Base-by-base conservation (phyloP, 805 yeast genomes). In the Grigorovia jiainica region DNA sequence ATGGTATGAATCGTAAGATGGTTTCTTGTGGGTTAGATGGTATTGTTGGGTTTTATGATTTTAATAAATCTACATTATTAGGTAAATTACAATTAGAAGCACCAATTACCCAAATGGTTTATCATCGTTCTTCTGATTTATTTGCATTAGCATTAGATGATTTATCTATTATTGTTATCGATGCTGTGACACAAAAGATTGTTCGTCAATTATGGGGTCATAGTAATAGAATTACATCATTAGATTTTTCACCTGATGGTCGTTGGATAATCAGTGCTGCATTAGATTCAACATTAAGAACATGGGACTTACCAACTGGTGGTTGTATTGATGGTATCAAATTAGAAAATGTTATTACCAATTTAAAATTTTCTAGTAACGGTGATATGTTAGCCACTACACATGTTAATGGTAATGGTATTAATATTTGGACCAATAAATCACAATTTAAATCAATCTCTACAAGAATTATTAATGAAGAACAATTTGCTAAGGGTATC, bases 261-360 rank as follows among this genome's bases (percentile, higher is more conserved):
- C 78, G 97, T 60, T 92, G 97, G 97, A 66, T 92, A 29, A 79
- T 92, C 7, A 78, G 92, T 19, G 79, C 85, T 1, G 73, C 87
- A 1, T 68, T 87, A 46, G 99, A 92, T 58, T 72, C 85, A 2
- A 87, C 97, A 0, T 70, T 92, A 38, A 76, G 98, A 55, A 87
- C 96, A 0, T 92, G 97, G 97, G 97, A 92, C 61, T 73, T 92
- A 45, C 97, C 97, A 34, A 83, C 96, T 1, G 97, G 98, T 38
- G 86, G 89, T 1, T 90, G 97, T 62, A 87, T 92, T 43, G 98
- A 92, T 65, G 97, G 96, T 47, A 79, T 90, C 15, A 66, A 68
- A 41, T 72, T 92, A 20, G 78, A 82, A 1, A 76, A 72, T 51
- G 89, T 87, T n/a, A 95, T 82, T 3, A 87, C 97, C 0, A 68